A percentile compares a stretch with the other conserved stretches of the same genome.
These are phyloP conservation scores for Jasminum sambac DNA, from an alignment of 257 asterid genomes.

Conservation along the genomic window DNA sequence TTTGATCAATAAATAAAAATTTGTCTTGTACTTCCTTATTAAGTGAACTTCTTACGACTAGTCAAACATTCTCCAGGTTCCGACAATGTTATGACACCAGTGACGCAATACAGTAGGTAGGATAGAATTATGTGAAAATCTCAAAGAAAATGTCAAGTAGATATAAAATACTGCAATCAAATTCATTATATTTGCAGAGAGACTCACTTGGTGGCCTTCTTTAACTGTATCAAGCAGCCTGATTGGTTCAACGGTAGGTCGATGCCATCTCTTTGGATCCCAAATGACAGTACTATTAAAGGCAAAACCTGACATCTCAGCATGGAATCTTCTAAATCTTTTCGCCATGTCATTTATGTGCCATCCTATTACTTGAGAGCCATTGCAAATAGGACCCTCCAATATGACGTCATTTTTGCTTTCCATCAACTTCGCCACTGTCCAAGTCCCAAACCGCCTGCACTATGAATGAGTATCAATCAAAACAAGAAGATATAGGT, in stretches of 20 bases:
- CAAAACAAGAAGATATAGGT: neutral
- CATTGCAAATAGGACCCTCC: constrained; percentile 78
- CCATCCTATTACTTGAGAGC: constrained; percentile 75
- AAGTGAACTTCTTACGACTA: neutral
- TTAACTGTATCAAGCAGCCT: constrained; percentile 50
- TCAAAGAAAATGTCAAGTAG: neutral
- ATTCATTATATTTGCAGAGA: neutral
- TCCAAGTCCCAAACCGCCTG: constrained; percentile 81
- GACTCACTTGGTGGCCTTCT: constrained; percentile 57
- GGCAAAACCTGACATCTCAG: constrained; percentile 67
- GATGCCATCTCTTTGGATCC: constrained; percentile 79
- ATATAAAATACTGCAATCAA: constrained; percentile 2
- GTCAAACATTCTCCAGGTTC: neutral
- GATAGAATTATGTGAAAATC: neutral
- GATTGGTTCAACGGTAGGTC: constrained; percentile 59
- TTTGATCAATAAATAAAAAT: neutral
- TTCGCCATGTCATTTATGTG: constrained; percentile 41
- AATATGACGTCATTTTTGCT: constrained; percentile 35
- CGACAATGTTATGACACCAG: neutral
- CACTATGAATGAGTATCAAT: constrained; percentile 25
- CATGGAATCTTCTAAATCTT: constrained; percentile 52
- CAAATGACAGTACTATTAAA: constrained; percentile 75
- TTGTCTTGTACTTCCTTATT: neutral
- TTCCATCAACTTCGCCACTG: constrained; percentile 52
- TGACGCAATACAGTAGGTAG: neutral